Percentiles rank a stretch among this genome's conserved stretches.
Evolutionary conservation across 345 rosid species (phyloP).

Genomic region (Hirschfeldia incana): DNA sequence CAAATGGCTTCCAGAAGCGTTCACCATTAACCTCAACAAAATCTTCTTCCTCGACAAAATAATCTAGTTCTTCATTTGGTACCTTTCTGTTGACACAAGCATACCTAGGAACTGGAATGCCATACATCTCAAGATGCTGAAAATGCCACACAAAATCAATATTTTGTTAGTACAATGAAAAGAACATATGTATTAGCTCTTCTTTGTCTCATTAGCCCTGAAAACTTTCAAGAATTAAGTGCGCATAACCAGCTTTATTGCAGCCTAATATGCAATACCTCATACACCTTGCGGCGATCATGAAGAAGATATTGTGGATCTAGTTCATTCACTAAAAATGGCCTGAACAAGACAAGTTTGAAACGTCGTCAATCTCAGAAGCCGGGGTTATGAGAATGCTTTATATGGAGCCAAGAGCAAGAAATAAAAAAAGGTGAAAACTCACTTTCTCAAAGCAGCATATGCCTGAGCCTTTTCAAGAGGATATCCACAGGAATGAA

Average conservation of each 20-base stretch:
- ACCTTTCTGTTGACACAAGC: constrained; percentile 88
- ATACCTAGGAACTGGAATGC: constrained; percentile 96
- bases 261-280: constrained; percentile 54
- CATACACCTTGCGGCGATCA: constrained; percentile 96
- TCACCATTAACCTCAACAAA: constrained; percentile 93
- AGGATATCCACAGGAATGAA: constrained; percentile 92
- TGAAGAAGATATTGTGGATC: constrained; percentile 95
- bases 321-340: constrained; percentile 88
- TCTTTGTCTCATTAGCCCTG: not conserved
- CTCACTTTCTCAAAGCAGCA: constrained; percentile 88
- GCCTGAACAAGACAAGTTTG: constrained; percentile 54
- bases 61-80: constrained; percentile 84
- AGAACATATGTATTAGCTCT: not conserved
- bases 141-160: constrained; percentile 35
- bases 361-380: constrained; percentile 17
- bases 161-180: constrained; percentile 2
- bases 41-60: constrained; percentile 93
- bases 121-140: constrained; percentile 83
- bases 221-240: not conserved
- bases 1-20: constrained; percentile 99
- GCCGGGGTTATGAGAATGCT: not conserved
- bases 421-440: not conserved
- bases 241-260: constrained; percentile 1
- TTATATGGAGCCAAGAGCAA: not conserved
- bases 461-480: constrained; percentile 70